Evolutionary conservation across 2,329 filamentous ascomycete species (phyloP).

Genomic region (Aureobasidium zeae): DNA sequence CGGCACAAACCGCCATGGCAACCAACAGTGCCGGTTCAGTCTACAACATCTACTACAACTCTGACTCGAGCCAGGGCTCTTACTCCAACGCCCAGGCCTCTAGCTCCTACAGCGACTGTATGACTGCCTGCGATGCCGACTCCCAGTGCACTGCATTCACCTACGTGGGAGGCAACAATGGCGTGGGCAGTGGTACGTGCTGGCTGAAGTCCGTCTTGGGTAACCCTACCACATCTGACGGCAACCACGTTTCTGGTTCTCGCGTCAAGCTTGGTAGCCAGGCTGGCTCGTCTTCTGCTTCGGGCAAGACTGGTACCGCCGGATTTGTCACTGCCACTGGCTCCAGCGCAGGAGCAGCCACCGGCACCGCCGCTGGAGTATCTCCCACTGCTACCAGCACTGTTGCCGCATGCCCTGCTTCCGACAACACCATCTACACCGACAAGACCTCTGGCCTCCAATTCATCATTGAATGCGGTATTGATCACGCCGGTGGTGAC

Average conservation of each 20-base stretch:
- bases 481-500: conserved; percentile 27
- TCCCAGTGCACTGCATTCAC: conserved; percentile 18
- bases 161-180: conserved; percentile 18
- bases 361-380: conserved; percentile 2
- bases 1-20: conserved; percentile 6
- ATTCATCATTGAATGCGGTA: conserved; percentile 26
- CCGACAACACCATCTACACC: conserved; percentile 20
- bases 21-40: conserved; percentile 5
- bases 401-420: conserved; percentile 19
- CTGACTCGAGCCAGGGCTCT: conserved; percentile 16
- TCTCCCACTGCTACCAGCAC: conserved; percentile 17
- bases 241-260: conserved; percentile 12
- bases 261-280: conserved; percentile 7
- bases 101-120: conserved; percentile 18
- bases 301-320: not conserved
- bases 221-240: not conserved
- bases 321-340: conserved; percentile 16
- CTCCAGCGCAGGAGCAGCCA: not conserved
- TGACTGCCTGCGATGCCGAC: conserved; percentile 17
- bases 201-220: conserved; percentile 19
- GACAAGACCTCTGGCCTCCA: conserved; percentile 18
- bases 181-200: conserved; percentile 16
- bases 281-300: conserved; percentile 1
- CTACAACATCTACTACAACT: conserved; percentile 17
- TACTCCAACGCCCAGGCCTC: conserved; percentile 16